phyloP scores from a whole-genome alignment of 2,329 filamentous ascomycete genomes.

The Verticillium isaacii region DNA sequence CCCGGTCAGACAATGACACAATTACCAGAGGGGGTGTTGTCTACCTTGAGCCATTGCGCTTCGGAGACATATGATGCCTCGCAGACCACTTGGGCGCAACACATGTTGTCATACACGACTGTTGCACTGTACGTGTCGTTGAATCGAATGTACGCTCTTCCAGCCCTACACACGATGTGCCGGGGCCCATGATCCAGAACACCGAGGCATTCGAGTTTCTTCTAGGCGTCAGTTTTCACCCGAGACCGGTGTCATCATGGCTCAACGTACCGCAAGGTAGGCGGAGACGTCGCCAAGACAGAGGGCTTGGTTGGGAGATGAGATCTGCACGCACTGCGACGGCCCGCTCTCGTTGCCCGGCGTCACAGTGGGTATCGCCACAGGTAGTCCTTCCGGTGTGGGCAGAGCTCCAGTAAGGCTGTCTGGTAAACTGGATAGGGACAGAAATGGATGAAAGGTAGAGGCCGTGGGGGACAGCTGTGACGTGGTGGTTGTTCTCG shows the following conservation, averaged over 20 bases:
- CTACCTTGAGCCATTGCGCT: constrained; percentile 37
- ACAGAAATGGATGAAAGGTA: constrained; percentile 46
- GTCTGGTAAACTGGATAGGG: background rate
- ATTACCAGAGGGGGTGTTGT: background rate
- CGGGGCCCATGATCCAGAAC: constrained; percentile 30
- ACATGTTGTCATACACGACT: constrained; percentile 41
- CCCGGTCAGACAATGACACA: background rate
- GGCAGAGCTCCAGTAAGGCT: background rate
- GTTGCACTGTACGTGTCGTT: constrained; percentile 57
- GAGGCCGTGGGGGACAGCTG: constrained; percentile 61
- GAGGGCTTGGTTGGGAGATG: constrained; percentile 1
- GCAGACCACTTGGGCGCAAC: constrained; percentile 41
- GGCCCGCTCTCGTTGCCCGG: background rate
- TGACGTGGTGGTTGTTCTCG: constrained; percentile 20
- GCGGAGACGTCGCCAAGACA: constrained; percentile 31
- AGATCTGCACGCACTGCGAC: constrained; percentile 4
- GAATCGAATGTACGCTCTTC: constrained; percentile 50
- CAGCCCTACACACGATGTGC: constrained; percentile 24
- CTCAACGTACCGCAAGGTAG: constrained; percentile 38
- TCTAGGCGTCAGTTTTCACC: background rate
- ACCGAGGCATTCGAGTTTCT: constrained; percentile 20
- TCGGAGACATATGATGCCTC: constrained; percentile 37
- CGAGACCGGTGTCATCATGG: background rate
- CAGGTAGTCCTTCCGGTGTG: background rate
- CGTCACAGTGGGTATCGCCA: background rate